Conservation (phyloP, 208 protist genomes). For the Trypanosoma lewisi region DNA sequence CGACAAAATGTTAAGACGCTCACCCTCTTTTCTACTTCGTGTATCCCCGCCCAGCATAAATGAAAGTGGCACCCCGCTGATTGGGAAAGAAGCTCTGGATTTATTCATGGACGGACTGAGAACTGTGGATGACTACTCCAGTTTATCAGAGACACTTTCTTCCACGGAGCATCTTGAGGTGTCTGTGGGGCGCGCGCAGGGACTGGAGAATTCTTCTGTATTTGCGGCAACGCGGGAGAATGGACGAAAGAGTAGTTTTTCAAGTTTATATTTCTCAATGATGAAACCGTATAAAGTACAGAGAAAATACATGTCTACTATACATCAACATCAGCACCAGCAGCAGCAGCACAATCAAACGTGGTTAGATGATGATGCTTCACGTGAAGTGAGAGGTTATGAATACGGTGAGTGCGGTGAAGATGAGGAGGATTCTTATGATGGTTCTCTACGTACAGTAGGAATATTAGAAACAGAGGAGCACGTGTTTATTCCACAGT, state of each 20-base stretch:
- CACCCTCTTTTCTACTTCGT: not conserved
- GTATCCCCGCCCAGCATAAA: not conserved
- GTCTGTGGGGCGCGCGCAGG: not conserved
- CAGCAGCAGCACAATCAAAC: conserved; percentile 7
- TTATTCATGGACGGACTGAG: not conserved
- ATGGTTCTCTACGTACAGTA: conserved; percentile 15
- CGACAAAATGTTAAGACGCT: conserved; percentile 9
- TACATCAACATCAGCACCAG: no score
- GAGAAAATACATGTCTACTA: no score
- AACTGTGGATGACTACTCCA: not conserved
- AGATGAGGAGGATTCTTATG: conserved; percentile 22
- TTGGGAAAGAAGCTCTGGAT: not conserved
- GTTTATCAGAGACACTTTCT: not conserved
- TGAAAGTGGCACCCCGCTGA: not conserved
- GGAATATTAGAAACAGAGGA: conserved; percentile 51
- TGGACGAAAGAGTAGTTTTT: conserved; percentile 39
- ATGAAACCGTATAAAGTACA: conserved; percentile 13
- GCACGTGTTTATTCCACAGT: conserved; percentile 55
- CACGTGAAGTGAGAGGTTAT: conserved; percentile 4
- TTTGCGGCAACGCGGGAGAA: conserved; percentile 25
- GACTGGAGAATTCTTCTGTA: not conserved
- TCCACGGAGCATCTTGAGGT: not conserved
- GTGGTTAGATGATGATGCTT: conserved; percentile 5
- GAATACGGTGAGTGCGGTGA: conserved; percentile 1
- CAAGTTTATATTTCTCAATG: conserved; percentile 41